phyloP scores from a whole-genome alignment of 768 basidiomycete genomes.

The Phaeolepiota aurea region DNA sequence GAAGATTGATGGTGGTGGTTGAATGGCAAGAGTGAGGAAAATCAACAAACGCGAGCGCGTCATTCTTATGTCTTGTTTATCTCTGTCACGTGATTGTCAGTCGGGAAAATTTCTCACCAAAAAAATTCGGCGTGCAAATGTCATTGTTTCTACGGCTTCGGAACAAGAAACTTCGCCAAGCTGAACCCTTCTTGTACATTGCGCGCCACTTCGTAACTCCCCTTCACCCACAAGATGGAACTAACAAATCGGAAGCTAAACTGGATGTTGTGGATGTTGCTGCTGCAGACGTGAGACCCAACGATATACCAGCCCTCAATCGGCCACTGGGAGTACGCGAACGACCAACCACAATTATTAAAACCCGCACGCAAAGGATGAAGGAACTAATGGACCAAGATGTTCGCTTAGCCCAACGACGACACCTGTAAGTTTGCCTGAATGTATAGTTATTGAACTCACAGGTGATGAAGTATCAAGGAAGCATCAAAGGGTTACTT shows the following conservation, averaged over 20 bases:
- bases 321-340: slow-evolving; percentile 74
- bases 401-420: slow-evolving; percentile 59
- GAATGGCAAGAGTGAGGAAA: slow-evolving; percentile 22
- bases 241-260: slow-evolving; percentile 2
- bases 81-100: too few species aligned
- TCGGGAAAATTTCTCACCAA: too few species aligned
- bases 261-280: slow-evolving; percentile 2
- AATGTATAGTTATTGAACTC: neutral
- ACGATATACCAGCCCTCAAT: slow-evolving; percentile 30
- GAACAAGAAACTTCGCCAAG: too few species aligned
- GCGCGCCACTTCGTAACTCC: too few species aligned
- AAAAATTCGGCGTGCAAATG: too few species aligned
- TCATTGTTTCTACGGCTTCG: too few species aligned
- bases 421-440: slow-evolving; percentile 40
- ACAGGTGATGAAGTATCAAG: slow-evolving; percentile 26
- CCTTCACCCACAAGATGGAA: too few species aligned
- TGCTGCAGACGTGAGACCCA: slow-evolving; percentile 3
- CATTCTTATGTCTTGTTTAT: too few species aligned
- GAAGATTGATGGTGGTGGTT: slow-evolving; percentile 26
- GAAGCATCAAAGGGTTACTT: slow-evolving; percentile 77
- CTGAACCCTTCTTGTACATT: too few species aligned
- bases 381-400: slow-evolving; percentile 70
- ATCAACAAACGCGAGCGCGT: slow-evolving; percentile 26
- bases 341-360: slow-evolving; percentile 50
- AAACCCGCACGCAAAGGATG: slow-evolving; percentile 52